Conservation (phyloP, 805 yeast genomes). For the Phaffomyces antillensis region DNA sequence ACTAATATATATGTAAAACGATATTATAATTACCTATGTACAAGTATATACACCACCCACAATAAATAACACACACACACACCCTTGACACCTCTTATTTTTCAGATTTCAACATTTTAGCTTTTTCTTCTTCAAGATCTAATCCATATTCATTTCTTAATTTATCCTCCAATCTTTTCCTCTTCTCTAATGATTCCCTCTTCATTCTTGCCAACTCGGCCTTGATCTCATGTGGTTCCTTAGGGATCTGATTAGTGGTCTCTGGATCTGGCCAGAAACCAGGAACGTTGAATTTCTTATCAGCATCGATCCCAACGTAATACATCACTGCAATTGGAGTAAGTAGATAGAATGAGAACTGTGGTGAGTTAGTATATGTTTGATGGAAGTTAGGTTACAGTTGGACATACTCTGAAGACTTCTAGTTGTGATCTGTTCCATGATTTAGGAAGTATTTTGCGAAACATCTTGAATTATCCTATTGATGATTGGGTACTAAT, state of each 20-base stretch:
- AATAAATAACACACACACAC: background rate
- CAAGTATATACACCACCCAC: background rate
- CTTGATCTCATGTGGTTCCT: conserved; percentile 85
- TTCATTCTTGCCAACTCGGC: conserved; percentile 87
- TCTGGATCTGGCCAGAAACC: conserved; percentile 98
- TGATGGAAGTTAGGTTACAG: too few relatives aligned
- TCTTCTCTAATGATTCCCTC: conserved; percentile 65
- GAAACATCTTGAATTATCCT: background rate
- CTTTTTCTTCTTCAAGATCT: conserved; percentile 40
- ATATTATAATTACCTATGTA: background rate
- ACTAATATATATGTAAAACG: too few relatives aligned
- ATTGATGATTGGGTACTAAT: too few relatives aligned
- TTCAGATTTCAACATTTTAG: conserved; percentile 17
- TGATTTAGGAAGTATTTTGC: background rate
- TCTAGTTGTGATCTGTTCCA: conserved; percentile 10
- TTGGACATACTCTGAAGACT: conserved; percentile 10
- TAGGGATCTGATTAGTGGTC: conserved; percentile 84
- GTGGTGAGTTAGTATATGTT: background rate
- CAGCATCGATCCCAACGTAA: conserved; percentile 87
- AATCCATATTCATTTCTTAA: conserved; percentile 63
- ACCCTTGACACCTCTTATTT: conserved; percentile 3
- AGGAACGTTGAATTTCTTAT: conserved; percentile 79
- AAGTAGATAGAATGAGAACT: conserved; percentile 78
- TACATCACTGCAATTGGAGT: conserved; percentile 91
- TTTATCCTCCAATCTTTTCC: conserved; percentile 64